phyloP scores from a whole-genome alignment of 129 eudicot species.

The Centaurea solstitialis region DNA sequence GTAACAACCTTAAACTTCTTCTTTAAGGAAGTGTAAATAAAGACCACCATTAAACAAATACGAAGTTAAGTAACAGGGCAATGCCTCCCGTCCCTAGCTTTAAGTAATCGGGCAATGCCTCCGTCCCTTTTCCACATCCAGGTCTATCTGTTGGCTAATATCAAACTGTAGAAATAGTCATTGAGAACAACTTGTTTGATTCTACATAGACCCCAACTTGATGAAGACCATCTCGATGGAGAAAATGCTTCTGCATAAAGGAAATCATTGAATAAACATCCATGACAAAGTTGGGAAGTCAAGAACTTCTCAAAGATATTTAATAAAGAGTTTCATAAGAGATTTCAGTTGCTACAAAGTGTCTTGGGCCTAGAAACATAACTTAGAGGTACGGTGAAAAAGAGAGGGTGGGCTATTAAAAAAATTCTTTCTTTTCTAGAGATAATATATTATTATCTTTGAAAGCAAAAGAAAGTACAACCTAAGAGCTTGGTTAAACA shows the following conservation, averaged over 20 bases:
- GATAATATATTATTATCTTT: background rate
- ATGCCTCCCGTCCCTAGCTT: too few species aligned
- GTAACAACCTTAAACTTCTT: too few species aligned
- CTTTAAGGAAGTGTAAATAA: too few species aligned
- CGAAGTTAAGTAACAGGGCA: too few species aligned
- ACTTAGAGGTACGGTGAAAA: background rate
- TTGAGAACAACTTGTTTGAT: constrained; percentile 63
- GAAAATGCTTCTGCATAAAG: constrained; percentile 82
- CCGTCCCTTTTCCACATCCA: too few species aligned
- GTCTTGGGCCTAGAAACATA: background rate
- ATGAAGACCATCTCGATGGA: constrained; percentile 87
- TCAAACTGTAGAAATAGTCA: background rate
- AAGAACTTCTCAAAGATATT: constrained; percentile 4
- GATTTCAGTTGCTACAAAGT: background rate
- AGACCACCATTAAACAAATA: too few species aligned
- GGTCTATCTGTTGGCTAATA: too few species aligned
- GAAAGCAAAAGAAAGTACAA: background rate
- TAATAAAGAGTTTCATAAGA: background rate
- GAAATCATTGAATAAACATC: constrained; percentile 76
- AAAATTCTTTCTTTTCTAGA: background rate
- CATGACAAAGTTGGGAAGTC: constrained; percentile 29
- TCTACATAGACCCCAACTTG: constrained; percentile 92
- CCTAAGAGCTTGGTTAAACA: background rate
- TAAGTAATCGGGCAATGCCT: too few species aligned
- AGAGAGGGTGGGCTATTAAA: background rate